Percentiles rank a stretch among this genome's conserved stretches.
Evolutionary conservation across 345 rosid species (phyloP).

Genomic region (Populus deltoides): DNA sequence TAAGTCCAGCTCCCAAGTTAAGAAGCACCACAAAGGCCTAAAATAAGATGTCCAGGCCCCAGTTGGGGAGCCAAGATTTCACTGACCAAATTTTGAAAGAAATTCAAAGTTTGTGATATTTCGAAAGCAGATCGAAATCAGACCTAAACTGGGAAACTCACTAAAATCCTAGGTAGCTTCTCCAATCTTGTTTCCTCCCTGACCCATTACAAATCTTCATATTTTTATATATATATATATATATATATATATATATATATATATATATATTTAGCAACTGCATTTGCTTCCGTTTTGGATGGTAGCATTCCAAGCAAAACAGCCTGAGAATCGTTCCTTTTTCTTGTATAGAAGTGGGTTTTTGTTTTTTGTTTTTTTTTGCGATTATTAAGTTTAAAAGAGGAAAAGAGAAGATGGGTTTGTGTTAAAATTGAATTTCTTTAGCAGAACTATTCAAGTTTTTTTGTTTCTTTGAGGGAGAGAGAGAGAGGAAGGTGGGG

Average conservation of each 20-base stretch:
- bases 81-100: neutral
- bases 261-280: too few species aligned
- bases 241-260: too few species aligned
- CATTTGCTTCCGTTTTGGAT: too few species aligned
- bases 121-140: neutral
- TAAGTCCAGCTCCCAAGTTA: neutral
- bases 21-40: neutral
- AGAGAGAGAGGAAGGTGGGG: slow-evolving; percentile 1
- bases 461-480: neutral
- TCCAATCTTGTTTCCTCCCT: too few species aligned
- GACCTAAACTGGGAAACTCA: neutral
- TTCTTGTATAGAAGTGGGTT: neutral
- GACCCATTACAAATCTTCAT: too few species aligned
- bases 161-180: neutral
- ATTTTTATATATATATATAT: too few species aligned
- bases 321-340: neutral
- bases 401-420: neutral
- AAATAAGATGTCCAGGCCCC: neutral
- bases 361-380: too few species aligned
- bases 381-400: neutral
- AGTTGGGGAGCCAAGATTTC: too few species aligned
- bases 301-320: neutral
- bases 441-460: neutral
- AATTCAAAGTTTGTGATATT: neutral
- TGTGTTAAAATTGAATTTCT: neutral